Percentiles rank a stretch among this genome's conserved stretches.
These are phyloP conservation scores for Globisporangium sylvaticum DNA, from an alignment of 352 stramenopile species.

Conservation along the genomic window DNA sequence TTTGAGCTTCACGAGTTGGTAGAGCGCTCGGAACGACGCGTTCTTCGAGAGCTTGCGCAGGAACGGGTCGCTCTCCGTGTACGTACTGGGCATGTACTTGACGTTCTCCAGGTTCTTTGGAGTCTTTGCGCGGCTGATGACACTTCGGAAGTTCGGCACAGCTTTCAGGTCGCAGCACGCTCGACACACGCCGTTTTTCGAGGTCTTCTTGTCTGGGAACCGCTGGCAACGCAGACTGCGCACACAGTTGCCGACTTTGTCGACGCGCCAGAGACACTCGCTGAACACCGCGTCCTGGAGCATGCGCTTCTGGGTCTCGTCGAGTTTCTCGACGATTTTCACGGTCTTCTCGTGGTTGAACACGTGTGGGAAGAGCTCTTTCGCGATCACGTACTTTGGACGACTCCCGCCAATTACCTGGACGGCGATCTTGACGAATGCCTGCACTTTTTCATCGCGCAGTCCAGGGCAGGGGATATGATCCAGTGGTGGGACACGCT, in stretches of 20 bases:
- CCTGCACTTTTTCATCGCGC: constrained; percentile 55
- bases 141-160: constrained; percentile 72
- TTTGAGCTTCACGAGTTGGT: constrained; percentile 50
- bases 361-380: constrained; percentile 62
- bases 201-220: constrained; percentile 27
- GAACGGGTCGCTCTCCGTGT: constrained; percentile 77
- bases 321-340: constrained; percentile 60
- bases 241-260: constrained; percentile 68
- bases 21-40: constrained; percentile 58
- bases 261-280: constrained; percentile 77
- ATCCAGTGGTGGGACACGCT: not conserved
- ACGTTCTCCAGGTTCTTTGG: constrained; percentile 77
- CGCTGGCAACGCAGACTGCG: constrained; percentile 68
- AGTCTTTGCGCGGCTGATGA: constrained; percentile 64
- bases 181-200: constrained; percentile 47
- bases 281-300: constrained; percentile 73
- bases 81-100: constrained; percentile 70
- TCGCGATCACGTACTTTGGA: constrained; percentile 77
- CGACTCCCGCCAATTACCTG: constrained; percentile 74
- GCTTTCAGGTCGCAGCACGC: constrained; percentile 61
- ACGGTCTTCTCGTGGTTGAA: constrained; percentile 57
- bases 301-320: constrained; percentile 42
- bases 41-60: constrained; percentile 80
- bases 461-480: constrained; percentile 53
- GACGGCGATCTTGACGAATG: constrained; percentile 58